Base-by-base conservation (phyloP, 768 basidiomycete genomes). In the Boletus tomentosulus region DNA sequence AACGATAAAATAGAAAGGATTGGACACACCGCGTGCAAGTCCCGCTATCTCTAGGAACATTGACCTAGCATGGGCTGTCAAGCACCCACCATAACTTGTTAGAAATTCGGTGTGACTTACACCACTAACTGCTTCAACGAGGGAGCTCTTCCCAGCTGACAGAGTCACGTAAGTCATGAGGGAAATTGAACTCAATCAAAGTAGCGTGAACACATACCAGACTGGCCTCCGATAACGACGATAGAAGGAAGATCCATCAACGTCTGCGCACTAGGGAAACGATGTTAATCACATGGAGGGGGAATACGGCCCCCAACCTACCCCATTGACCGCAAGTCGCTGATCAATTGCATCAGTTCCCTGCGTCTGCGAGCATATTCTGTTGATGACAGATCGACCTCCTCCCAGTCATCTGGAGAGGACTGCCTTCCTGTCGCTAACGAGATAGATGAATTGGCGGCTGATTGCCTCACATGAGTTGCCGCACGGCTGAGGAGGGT, bases 31-130 rank as follows among this genome's bases (percentile, higher is more conserved):
- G 71, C 0, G 81, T 84, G 49, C 83, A 84, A 1, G 81, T 84
- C 22, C 82, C 82, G 41, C 79, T 79, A 39, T 84, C 84, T 31
- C 84, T 71, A 11, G 84, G 83, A 28, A 85, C 82, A 46, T 69
- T 80, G 30, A 84, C 80, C 84, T 85, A 38, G 16, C 1, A 33
- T 16, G 30, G 46, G n/a, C 5, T 9, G 16, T 59, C 30, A 62
- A 19, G 11, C 16, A 41, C 25, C 16, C 3, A 27, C 22, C 11
- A 10, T 33, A 8, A 5, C 6, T 22, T 5, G 11, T 27, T n/a
- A 35, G 28, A 39, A 27, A 47, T 51, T 46, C 19, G 0, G 13
- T 22, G 19, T 0, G 3, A 61, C 78, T 24, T 58, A 84, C 82
- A 7, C 81, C 79, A 13, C 74, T 81, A 0, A 83, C 78, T 0